Evolutionary conservation across 768 basidiomycete genomes (phyloP).

Genomic region (Podaxis carcinomalis): DNA sequence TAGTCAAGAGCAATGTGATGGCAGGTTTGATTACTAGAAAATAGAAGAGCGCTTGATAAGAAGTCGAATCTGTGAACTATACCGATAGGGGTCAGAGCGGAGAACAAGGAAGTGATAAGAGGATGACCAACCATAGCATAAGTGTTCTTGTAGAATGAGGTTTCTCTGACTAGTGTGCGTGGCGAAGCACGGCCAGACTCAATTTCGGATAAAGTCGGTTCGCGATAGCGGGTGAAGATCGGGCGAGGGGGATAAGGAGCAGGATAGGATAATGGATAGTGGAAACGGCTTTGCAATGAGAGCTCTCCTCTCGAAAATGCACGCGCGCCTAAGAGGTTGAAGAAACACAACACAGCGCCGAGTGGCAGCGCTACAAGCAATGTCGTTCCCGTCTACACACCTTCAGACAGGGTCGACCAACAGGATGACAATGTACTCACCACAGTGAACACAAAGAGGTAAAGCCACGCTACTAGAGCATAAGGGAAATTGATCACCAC

Average conservation of each 20-base stretch:
- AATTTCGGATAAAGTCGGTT: slow-evolving; percentile 42
- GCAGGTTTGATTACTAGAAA: slow-evolving; percentile 84
- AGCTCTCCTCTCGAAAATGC: slow-evolving; percentile 72
- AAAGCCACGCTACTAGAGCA: slow-evolving; percentile 74
- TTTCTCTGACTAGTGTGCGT: slow-evolving; percentile 42
- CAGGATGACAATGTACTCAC: slow-evolving; percentile 37
- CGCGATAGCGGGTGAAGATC: slow-evolving; percentile 65
- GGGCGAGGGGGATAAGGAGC: slow-evolving; percentile 65
- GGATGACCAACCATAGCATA: slow-evolving; percentile 68
- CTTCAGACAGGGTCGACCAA: not conserved
- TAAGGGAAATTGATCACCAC: slow-evolving; percentile 75
- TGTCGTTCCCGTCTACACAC: slow-evolving; percentile 65
- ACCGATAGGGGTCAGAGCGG: not conserved
- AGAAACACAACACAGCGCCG: slow-evolving; percentile 73
- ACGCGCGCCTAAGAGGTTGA: slow-evolving; percentile 72
- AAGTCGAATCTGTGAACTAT: slow-evolving; percentile 77
- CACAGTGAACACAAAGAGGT: slow-evolving; percentile 75
- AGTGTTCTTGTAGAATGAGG: slow-evolving; percentile 76
- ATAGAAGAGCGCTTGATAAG: slow-evolving; percentile 84
- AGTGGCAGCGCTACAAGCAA: slow-evolving; percentile 76
- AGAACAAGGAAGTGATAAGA: not conserved
- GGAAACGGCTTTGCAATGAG: slow-evolving; percentile 64
- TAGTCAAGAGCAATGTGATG: slow-evolving; percentile 64
- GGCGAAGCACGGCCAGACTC: slow-evolving; percentile 35
- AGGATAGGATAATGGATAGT: slow-evolving; percentile 60